Evolutionary conservation across 2,329 filamentous ascomycete species (phyloP), one percentile per base, ranked within the genome.

Genomic region (Xylariales sp.): DNA sequence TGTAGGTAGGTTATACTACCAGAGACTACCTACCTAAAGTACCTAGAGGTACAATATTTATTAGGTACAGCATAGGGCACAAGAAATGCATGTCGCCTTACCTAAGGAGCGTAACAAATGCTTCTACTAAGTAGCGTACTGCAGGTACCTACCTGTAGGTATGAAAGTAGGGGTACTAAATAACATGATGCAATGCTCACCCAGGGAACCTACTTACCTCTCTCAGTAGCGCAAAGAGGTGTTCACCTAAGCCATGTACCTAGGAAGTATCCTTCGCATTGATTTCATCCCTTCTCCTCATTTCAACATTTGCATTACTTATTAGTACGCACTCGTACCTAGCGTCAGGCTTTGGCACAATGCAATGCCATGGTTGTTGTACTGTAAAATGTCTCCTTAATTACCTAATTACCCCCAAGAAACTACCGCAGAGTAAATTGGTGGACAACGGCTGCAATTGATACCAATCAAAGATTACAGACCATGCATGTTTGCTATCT

Each of bases 271-370:
- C 39, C 56, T 57, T 32, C 57, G 65, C 65, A 62, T 68, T 68
- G 52, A 65, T 39, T 68, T 53, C 63, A 59, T 63, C 54, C 50
- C 28, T 62, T 56, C 45, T 64, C 18, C 41, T 66, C 59, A 69
- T 66, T 63, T 69, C 48, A 63, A 28, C 56, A 56, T 64, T 63
- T 55, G 52, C 46, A 61, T 48, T 14, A 23, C 28, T 41, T 39
- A 61, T 48, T 14, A 23, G 36, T 41, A 43, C 45, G 49, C 39
- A 23, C 39, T 18, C 28, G 49, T 43, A 34, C 14, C 23, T 30
- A 65, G 32, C 7, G 39, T 28, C 39, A 46, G 46, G 32, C 32
- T 46, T 48, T 54, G 36, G 45, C 39, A 3, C 53, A 48, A 62
- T 55, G 43, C 50, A 45, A 48, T 62, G 32, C 16, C 14, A 28